phyloP scores from a whole-genome alignment of 2,329 filamentous ascomycete genomes.

The Colletotrichum sp. region DNA sequence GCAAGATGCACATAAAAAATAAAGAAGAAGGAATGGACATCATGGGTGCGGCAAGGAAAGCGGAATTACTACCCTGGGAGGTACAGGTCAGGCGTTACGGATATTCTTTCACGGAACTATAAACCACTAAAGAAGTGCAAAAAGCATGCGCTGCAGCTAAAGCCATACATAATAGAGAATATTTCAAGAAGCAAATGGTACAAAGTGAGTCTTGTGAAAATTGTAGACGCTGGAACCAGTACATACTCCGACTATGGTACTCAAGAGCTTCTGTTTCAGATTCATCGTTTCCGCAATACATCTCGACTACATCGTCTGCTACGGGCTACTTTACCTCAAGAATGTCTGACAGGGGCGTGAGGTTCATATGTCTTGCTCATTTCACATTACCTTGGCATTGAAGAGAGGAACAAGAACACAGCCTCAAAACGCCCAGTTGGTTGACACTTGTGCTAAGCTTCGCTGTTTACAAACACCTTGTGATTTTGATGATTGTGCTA shows the following conservation, averaged over 20 bases:
- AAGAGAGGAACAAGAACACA: fast-evolving
- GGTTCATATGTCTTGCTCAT: not conserved
- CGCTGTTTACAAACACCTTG: no score
- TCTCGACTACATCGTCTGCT: not conserved
- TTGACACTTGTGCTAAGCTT: not conserved
- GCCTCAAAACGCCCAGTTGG: not conserved
- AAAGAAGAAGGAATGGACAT: not conserved
- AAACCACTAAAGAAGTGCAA: not conserved
- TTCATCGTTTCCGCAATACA: not conserved
- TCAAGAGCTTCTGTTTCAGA: not conserved
- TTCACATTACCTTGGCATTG: not conserved
- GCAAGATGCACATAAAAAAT: not conserved
- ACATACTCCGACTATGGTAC: fast-evolving
- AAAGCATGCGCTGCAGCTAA: not conserved
- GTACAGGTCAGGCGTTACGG: not conserved
- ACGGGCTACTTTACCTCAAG: not conserved
- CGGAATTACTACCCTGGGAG: not conserved
- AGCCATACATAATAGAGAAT: not conserved
- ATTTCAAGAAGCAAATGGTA: not conserved
- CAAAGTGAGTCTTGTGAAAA: fast-evolving
- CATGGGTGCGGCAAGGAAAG: not conserved
- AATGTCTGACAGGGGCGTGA: not conserved
- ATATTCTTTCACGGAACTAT: not conserved
- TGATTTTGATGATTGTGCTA: no score
- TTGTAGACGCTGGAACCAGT: not conserved